Percentiles rank a stretch among this genome's conserved stretches.
Conservation (phyloP, 2,329 filamentous ascomycete genomes). For the Pseudogymnoascus sp. region DNA sequence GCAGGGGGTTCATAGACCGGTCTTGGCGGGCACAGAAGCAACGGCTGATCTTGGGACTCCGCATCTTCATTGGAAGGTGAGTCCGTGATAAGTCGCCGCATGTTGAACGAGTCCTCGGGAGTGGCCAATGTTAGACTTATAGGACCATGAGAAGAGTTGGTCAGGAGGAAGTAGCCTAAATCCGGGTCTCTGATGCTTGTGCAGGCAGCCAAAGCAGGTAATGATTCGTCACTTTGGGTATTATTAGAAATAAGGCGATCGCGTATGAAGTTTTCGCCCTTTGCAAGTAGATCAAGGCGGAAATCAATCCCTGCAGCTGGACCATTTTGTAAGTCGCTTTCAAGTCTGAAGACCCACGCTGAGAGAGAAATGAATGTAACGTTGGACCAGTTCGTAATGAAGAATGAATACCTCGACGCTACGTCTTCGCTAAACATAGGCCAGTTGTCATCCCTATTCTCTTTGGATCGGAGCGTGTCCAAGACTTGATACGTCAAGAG, state of each 20-base stretch:
- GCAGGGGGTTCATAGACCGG: slow-evolving; percentile 59
- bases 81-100: slow-evolving; percentile 36
- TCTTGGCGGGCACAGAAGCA: slow-evolving; percentile 55
- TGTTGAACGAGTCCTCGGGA: slow-evolving; percentile 46
- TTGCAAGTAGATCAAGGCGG: slow-evolving; percentile 52
- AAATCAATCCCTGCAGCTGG: slow-evolving; percentile 54
- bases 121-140: slow-evolving; percentile 53
- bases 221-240: slow-evolving; percentile 35
- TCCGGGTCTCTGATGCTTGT: slow-evolving; percentile 52
- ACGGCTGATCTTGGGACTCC: slow-evolving; percentile 38
- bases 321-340: slow-evolving; percentile 51
- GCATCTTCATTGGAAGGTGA: slow-evolving; percentile 38
- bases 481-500: slow-evolving; percentile 57
- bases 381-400: slow-evolving; percentile 53
- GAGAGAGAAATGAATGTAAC: slow-evolving; percentile 54
- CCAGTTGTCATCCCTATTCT: slow-evolving; percentile 52
- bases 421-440: slow-evolving; percentile 56
- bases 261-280: slow-evolving; percentile 48
- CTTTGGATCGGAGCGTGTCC: slow-evolving; percentile 49
- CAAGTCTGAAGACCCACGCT: slow-evolving; percentile 57
- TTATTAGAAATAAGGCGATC: slow-evolving; percentile 52
- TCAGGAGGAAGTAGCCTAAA: slow-evolving; percentile 56
- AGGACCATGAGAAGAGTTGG: slow-evolving; percentile 51
- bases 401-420: slow-evolving; percentile 56
- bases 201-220: slow-evolving; percentile 45